Evolutionary conservation across 2,329 filamentous ascomycete genomes (phyloP).

Genomic region (Grosmannia huntii): DNA sequence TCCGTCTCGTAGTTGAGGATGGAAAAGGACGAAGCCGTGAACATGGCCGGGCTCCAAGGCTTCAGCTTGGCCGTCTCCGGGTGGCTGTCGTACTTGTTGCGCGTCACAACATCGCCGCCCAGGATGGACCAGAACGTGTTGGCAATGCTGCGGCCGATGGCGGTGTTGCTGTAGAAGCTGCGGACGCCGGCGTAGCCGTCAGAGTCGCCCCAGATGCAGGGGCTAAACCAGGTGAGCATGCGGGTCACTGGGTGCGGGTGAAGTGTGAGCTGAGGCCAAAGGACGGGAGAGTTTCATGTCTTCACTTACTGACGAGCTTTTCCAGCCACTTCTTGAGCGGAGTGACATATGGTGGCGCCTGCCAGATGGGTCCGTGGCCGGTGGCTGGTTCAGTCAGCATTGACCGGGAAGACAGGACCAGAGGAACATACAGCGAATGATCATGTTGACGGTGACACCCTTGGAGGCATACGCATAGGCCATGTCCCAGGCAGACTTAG

Average conservation of each 20-base stretch:
- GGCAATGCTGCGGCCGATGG: constrained; percentile 41
- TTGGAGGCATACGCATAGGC: constrained; percentile 46
- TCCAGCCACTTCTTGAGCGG: constrained; percentile 57
- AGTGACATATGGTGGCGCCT: constrained; percentile 49
- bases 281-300: background rate
- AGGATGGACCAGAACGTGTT: constrained; percentile 46
- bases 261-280: background rate
- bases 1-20: constrained; percentile 48
- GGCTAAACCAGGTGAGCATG: constrained; percentile 60
- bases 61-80: constrained; percentile 40
- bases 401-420: no score
- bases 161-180: constrained; percentile 43
- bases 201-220: constrained; percentile 56
- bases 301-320: constrained; percentile 41
- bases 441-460: constrained; percentile 44
- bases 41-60: constrained; percentile 38
- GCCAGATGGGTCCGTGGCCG: constrained; percentile 46
- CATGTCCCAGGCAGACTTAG: constrained; percentile 53
- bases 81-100: constrained; percentile 41
- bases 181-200: constrained; percentile 45
- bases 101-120: constrained; percentile 37
- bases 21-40: constrained; percentile 39
- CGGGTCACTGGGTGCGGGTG: constrained; percentile 34
- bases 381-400: constrained; percentile 13
- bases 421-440: constrained; percentile 34